Evolutionary conservation across 2,329 filamentous ascomycete genomes (phyloP), one percentile per base, ranked within the genome.

Genomic region (Trichoderma koningiopsis): DNA sequence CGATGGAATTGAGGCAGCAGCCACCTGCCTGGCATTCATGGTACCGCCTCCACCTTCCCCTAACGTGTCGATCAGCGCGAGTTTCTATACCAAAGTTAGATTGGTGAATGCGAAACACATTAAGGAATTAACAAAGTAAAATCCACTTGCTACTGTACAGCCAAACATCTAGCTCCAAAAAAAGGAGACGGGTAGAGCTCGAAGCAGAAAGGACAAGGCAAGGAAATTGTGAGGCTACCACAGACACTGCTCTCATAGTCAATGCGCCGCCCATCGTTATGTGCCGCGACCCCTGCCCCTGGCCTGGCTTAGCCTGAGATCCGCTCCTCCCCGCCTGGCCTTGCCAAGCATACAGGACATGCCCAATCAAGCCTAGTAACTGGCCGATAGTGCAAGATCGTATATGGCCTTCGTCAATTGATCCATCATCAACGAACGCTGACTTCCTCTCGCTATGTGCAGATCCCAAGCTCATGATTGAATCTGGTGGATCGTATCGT

Each of bases 281-380:
- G 61, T 64, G 61, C 61, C 61, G 52, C 6, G 61, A 64, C 61
- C 61, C 61, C 47, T 64, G 49, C 49, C 31, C 40, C 29, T 35
- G 40, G 59, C 59, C 22, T 49, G 47, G 47, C 53, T 10, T 57
- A n/a, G 55, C 37, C n/a, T 27, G 40, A 66, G 63, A 58, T 66
- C 53, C 49, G 27, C 33, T 47, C 40, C 47, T 49, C 47, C 37
- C 47, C 60, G 47, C 60, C 60, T 55, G 2, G n/a, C 35, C 29
- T 35, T n/a, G 62, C 35, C 27, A 22, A 10, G 33, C 13, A 27
- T 11, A 49, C 11, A n/a, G 27, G 63, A 66, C 16, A 66, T 57
- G 63, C 53, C 63, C 37, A 59, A 66, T 49, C 55, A 49, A 37
- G 63, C 53, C 29, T 49, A 59, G 63, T 53, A 58, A 22, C 22